Conservation (phyloP, 805 yeast genomes). For the Lipomyces sp. region DNA sequence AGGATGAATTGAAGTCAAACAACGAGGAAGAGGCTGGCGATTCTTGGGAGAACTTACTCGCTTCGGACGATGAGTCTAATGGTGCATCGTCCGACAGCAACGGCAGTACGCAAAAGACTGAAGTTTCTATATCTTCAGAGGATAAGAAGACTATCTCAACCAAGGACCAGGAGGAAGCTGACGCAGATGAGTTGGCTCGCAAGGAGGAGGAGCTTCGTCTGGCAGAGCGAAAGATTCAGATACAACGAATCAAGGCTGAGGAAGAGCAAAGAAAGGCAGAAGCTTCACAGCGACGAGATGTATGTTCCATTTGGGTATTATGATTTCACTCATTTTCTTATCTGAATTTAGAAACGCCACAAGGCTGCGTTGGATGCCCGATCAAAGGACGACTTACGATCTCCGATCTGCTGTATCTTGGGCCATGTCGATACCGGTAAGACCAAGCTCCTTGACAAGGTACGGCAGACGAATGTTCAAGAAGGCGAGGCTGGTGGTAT, state of each 20-base stretch:
- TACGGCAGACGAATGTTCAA: slow-evolving; percentile 98
- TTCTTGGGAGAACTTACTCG: slow-evolving; percentile 39
- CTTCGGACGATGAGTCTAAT: slow-evolving; percentile 41
- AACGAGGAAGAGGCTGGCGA: slow-evolving; percentile 30
- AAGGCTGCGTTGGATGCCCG: slow-evolving; percentile 48
- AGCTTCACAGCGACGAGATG: slow-evolving; percentile 49
- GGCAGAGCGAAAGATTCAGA: slow-evolving; percentile 25
- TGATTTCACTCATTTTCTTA: background rate
- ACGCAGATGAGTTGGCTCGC: slow-evolving; percentile 44
- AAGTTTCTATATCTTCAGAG: slow-evolving; percentile 43
- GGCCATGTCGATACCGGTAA: slow-evolving; percentile 99
- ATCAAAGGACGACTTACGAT: slow-evolving; percentile 71
- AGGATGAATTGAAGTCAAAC: slow-evolving; percentile 43
- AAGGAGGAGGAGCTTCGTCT: slow-evolving; percentile 39
- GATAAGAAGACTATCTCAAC: slow-evolving; percentile 35
- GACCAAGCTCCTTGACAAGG: slow-evolving; percentile 93
- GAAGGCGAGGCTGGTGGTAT: slow-evolving; percentile 99
- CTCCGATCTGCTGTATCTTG: slow-evolving; percentile 98
- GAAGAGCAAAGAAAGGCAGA: slow-evolving; percentile 46
- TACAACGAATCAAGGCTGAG: slow-evolving; percentile 36
- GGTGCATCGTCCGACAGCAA: slow-evolving; percentile 39
- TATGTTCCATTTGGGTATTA: background rate
- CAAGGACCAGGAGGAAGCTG: slow-evolving; percentile 43
- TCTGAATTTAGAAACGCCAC: slow-evolving; percentile 40
- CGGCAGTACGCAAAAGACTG: slow-evolving; percentile 40